Evolutionary conservation across 805 yeast species (phyloP).

Genomic region (Isabelozyma rhagii): DNA sequence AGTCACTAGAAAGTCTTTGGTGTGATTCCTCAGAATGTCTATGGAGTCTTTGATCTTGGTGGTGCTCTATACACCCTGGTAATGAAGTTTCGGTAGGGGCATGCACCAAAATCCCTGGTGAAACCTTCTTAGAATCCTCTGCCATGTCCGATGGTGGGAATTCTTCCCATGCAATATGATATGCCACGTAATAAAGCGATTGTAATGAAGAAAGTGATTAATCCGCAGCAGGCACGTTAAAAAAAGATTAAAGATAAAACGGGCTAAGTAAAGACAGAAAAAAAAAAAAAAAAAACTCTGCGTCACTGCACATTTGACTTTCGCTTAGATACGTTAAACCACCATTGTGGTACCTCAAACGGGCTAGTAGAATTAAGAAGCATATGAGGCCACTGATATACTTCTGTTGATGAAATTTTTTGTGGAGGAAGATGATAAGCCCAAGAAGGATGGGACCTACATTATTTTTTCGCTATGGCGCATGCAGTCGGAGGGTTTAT

Average conservation of each 20-base stretch:
- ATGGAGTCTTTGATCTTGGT: too few species aligned
- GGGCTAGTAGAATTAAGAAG: too few species aligned
- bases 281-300: not conserved
- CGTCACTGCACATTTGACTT: not conserved
- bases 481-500: too few species aligned
- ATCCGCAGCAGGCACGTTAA: not conserved
- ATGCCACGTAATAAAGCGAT: not conserved
- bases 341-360: too few species aligned
- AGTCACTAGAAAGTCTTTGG: too few species aligned
- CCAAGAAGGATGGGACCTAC: too few species aligned
- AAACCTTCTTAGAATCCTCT: not conserved
- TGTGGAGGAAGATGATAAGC: too few species aligned
- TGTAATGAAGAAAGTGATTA: not conserved
- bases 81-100: constrained; percentile 1
- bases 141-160: not conserved
- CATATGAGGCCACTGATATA: too few species aligned
- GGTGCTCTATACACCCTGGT: too few species aligned
- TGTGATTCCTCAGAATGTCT: not conserved
- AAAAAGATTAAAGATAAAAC: not conserved
- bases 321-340: too few species aligned
- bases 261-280: not conserved
- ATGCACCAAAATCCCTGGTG: constrained; percentile 6
- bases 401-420: too few species aligned
- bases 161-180: not conserved
- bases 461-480: too few species aligned